Evolutionary conservation across 2,329 filamentous ascomycete species (phyloP), one percentile per base, ranked within the genome.

Genomic region (Ophiostoma sp.): DNA sequence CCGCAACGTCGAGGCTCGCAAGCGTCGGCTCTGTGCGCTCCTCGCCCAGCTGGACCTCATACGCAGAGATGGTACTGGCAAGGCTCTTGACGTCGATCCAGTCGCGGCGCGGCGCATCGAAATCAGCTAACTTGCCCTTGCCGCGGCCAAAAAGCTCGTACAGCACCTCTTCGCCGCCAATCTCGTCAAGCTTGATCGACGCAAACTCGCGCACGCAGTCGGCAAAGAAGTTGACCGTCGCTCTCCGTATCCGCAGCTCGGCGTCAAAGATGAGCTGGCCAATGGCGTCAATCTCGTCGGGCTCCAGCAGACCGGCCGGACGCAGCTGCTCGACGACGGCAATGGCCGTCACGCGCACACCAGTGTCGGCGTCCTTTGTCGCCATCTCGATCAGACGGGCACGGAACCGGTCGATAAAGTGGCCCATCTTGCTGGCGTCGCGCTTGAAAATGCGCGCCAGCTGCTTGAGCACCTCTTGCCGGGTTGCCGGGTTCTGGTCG

Each of bases 11-110:
- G 13, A 85, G 74, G 3, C 80, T 81, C 44, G 72, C 69, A 4
- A 69, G 65, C 3, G 68, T 67, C 39, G 65, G 67, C 27, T 72
- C 73, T 13, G 70, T 20, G n/a, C 81, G 79, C 20, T 80, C 75
- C 33, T 80, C 79, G 68, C 86, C 83, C 62, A 89, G 83, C 74
- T 92, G 89, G 6, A 85, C 83, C 77, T 97, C 93, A 76, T 97
- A 98, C 11, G 87, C 86, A 41, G 91, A 86, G 35, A 99, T 83
- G 13, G 91, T 90, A 78, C 97, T 93, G 2, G 91, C 92, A 17
- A 99, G 83, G 74, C 91, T 94, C 80, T 98, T 99, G 77, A 96
- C 87, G 77, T 92, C 93, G 75, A 98, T 87, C 95, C 95, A 99
- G 73, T 91, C 90, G 65, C 88, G 83, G 72, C 91, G 89, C 2